A percentile compares a stretch with the other conserved stretches of the same genome.
These are phyloP conservation scores for Basidiobolus meristosporus DNA, from an alignment of 371 early-diverging fungal species.

Conservation along the genomic window DNA sequence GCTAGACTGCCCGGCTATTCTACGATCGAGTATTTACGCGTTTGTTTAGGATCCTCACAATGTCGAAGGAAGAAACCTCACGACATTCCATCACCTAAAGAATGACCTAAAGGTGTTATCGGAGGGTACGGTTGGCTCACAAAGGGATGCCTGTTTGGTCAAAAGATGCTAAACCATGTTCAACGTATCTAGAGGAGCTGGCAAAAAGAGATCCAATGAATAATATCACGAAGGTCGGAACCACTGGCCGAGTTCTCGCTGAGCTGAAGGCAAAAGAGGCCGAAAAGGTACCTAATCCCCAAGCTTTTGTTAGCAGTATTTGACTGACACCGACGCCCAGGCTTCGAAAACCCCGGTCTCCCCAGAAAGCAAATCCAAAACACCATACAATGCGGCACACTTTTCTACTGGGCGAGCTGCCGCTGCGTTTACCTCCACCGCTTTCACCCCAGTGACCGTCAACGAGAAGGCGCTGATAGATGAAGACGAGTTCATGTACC, in stretches of 20 bases:
- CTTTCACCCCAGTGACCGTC: constrained; percentile 47
- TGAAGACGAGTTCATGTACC: constrained; percentile 76
- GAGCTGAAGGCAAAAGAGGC: no score
- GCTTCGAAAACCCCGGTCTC: no score
- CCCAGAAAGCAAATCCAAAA: constrained; percentile 5
- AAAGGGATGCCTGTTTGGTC: no score
- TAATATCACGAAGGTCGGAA: no score
- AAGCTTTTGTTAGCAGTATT: no score
- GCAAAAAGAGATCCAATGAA: no score
- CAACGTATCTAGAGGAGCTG: no score
- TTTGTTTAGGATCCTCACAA: constrained; percentile 62
- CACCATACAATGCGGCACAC: constrained; percentile 56
- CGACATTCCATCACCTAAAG: constrained; percentile 49
- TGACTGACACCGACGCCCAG: no score
- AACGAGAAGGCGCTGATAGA: constrained; percentile 45
- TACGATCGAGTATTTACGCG: background rate
- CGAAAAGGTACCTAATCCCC: no score
- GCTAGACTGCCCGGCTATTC: background rate
- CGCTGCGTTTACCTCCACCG: constrained; percentile 75
- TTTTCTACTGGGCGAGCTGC: constrained; percentile 68
- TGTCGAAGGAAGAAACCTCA: constrained; percentile 41
- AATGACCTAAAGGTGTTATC: constrained; percentile 35
- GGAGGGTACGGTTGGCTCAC: constrained; percentile 19
- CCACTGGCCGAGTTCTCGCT: background rate
- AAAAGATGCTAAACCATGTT: no score